These are phyloP conservation scores for Calonectria hawksworthii DNA, from an alignment of 2,329 filamentous ascomycete species.

Conservation along the genomic window DNA sequence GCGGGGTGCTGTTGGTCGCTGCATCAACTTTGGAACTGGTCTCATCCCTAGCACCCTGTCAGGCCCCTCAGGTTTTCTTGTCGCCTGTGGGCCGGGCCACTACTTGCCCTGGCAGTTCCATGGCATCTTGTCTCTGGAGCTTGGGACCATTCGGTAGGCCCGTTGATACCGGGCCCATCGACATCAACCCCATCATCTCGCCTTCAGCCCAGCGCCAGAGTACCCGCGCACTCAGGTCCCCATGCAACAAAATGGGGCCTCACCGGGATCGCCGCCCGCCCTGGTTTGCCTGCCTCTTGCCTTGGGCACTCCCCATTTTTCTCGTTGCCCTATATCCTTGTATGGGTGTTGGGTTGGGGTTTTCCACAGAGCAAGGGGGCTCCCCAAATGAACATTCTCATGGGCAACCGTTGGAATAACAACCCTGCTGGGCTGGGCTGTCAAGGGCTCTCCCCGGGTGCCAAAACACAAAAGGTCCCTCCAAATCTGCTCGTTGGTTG, in stretches of 20 bases:
- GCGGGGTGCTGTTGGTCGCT: background rate
- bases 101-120: constrained; percentile 1
- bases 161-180: background rate
- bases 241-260: constrained; percentile 33
- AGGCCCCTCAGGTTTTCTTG: background rate
- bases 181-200: background rate
- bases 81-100: background rate
- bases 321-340: background rate
- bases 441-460: background rate
- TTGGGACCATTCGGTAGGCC: background rate
- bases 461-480: constrained; percentile 9
- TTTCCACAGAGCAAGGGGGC: background rate
- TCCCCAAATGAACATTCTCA: background rate
- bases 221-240: constrained; percentile 20
- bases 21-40: background rate
- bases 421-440: constrained; percentile 2
- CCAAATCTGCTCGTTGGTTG: background rate
- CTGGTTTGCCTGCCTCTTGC: background rate
- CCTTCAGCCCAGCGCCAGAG: constrained; percentile 1
- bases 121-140: background rate
- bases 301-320: background rate
- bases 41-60: background rate
- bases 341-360: constrained; percentile 1
- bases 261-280: constrained; percentile 36
- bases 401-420: background rate